phyloP scores from a whole-genome alignment of 371 early-diverging fungal species.

The Mortierella sp. region DNA sequence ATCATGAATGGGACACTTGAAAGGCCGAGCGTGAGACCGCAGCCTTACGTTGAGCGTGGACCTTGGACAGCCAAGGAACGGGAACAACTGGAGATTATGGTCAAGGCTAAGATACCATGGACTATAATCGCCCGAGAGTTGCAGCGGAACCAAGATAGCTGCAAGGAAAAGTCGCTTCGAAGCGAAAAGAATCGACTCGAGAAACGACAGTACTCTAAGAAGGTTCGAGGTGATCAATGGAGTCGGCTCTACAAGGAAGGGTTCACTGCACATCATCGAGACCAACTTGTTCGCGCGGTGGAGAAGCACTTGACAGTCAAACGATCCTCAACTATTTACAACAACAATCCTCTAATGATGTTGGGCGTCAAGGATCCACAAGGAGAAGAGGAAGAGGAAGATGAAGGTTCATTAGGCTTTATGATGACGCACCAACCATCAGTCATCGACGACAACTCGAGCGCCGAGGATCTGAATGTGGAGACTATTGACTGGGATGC shows the following conservation, averaged over 20 bases:
- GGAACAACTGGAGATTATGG: constrained; percentile 23
- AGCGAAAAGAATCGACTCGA: constrained; percentile 17
- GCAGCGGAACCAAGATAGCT: constrained; percentile 43
- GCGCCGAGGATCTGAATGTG: background rate
- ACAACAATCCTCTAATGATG: background rate
- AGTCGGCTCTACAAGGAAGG: constrained; percentile 31
- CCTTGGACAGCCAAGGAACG: constrained; percentile 49
- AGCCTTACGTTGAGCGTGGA: constrained; percentile 23
- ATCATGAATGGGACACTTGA: background rate
- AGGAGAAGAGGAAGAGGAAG: background rate
- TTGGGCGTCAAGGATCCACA: background rate
- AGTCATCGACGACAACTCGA: background rate
- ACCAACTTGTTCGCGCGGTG: constrained; percentile 27
- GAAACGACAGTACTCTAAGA: constrained; percentile 9
- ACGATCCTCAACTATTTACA: background rate
- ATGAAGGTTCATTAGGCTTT: constrained; percentile 10
- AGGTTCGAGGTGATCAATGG: constrained; percentile 22
- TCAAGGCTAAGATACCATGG: constrained; percentile 32
- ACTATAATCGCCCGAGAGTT: constrained; percentile 27
- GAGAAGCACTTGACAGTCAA: constrained; percentile 32
- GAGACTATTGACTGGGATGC: constrained; percentile 41
- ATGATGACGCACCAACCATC: background rate
- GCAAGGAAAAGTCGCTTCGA: constrained; percentile 48
- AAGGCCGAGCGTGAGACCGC: background rate
- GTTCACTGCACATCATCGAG: constrained; percentile 29